A percentile compares a stretch with the other conserved stretches of the same genome.
phyloP scores from a whole-genome alignment of 2,329 filamentous ascomycete genomes.

The Teratosphaeria epicoccoides region DNA sequence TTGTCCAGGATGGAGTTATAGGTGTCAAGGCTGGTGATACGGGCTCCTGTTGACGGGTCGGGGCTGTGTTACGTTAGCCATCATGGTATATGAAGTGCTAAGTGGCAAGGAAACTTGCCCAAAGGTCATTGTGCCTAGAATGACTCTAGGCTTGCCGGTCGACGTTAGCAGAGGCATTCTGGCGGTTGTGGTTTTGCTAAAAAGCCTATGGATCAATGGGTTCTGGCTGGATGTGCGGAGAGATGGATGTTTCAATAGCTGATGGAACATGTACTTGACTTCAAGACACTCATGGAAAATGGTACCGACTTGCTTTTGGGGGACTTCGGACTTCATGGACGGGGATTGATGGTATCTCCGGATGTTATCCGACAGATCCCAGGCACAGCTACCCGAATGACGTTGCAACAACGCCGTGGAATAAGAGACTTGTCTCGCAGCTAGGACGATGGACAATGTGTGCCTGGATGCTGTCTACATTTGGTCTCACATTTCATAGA shows the following conservation, averaged over 20 bases:
- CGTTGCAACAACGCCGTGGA: background rate
- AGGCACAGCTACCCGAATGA: background rate
- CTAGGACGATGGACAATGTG: background rate
- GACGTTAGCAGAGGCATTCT: conserved; percentile 33
- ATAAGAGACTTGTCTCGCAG: background rate
- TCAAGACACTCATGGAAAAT: background rate
- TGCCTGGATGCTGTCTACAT: too few relatives aligned
- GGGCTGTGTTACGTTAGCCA: conserved; percentile 31
- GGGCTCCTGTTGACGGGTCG: conserved; percentile 50
- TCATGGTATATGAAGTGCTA: background rate
- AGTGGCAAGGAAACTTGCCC: conserved; percentile 12
- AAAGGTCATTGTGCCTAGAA: conserved; percentile 66
- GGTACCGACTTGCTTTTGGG: background rate
- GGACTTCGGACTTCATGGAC: background rate
- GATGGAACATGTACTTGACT: background rate
- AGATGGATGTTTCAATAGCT: background rate
- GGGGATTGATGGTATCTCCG: background rate
- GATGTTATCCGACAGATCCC: too few relatives aligned
- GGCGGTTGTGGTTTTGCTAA: conserved; percentile 7
- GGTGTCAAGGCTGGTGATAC: conserved; percentile 59
- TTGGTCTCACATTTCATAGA: too few relatives aligned
- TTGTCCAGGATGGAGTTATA: conserved; percentile 64
- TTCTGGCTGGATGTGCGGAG: background rate
- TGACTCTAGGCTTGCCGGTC: conserved; percentile 44
- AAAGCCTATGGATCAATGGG: background rate